Evolutionary conservation across 225 moss, liverwort and hornwort species (phyloP), one percentile per base, ranked within the genome.

Genomic region (Polytrichum formosum): DNA sequence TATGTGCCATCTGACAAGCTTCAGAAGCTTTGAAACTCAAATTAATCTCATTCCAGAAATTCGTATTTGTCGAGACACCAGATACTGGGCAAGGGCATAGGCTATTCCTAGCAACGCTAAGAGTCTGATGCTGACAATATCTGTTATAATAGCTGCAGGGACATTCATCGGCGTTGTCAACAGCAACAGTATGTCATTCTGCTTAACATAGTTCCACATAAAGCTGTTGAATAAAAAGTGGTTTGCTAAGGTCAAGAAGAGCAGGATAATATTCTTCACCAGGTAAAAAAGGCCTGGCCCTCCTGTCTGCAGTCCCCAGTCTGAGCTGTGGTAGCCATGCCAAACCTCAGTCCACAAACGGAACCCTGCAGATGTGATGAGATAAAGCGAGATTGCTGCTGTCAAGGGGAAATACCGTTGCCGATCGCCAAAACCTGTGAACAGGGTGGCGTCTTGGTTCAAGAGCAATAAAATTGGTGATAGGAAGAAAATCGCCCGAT

Each of bases 21-120:
- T 70, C n/a, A 61, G 58, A 31, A 29, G 6, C 23, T 68, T 75
- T 84, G 73, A 97, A 70, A 98, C 77, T 84, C 75, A 97, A 68
- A 98, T 92, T 78, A 92, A 94, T 79, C 84, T 94, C 94, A 94
- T 92, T 73, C 98, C 98, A 80, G 92, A 79, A 78, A 92, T 94
- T 70, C 92, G 81, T 63, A 94, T 83, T 76, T 94, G 91, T 73
- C 98, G 82, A 54, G 98, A 92, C 75, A 98, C 90, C 64, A 89
- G 27, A 67, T 81, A 91, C 74, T 98, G 98, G 72, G 83, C 74
- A 66, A 88, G 56, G 28, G 94, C 91, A 74, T 83, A 98, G 46
- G 73, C 88, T 72, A 93, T 84, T 65, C 98, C 98, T 84, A 91
- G 77, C 73, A 92, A 79, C 56, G 94, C 88, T 77, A 98, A 78